Evolutionary conservation across 2,329 filamentous ascomycete genomes (phyloP), one percentile per base, ranked within the genome.

Genomic region (Septoria petroselini): DNA sequence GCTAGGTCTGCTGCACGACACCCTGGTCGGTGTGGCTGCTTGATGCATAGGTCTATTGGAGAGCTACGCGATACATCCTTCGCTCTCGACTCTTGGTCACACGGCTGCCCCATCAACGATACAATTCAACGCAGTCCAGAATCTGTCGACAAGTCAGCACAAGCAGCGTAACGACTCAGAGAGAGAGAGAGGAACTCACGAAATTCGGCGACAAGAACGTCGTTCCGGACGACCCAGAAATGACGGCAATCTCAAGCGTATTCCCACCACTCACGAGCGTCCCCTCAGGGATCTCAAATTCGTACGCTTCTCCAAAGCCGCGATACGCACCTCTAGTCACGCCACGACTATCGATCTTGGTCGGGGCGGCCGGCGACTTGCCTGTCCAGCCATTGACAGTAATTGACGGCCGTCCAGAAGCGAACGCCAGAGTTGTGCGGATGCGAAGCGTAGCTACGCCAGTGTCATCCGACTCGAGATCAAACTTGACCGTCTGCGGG

Each of bases 71-170:
- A 27, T 27, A 9, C 23, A 27, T 27, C 5, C 5, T 27, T 9
- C 23, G 23, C 23, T 5, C 23, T 9, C 9, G 23, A 27, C 5
- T 27, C 23, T 5, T 5, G 5, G 23, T 27, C 9, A 27, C 9
- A 27, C 9, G 9, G 23, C 5, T 27, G 23, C 5, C 5, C 23
- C 5, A 27, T 29, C 5, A 40, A 17, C 35, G 44, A 23, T 53
- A 55, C n/a, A 55, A 21, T 39, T 55, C 53, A 29, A 55, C 50
- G 17, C 53, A 55, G n/a, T 55, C 53, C 37, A 53, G 14, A 9
- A 55, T 55, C 52, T 55, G 35, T 17, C 23, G 9, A 18, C 33
- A 31, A n/a, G 21, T 48, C 33, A 33, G n/a, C 23, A 11, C n/a
- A 4, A 39, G 3, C 14, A 40, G 15, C 4, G 17, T 14, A 18